Conservation (phyloP, 495 filamentous ascomycete species). For the Penicillium nucicola region DNA sequence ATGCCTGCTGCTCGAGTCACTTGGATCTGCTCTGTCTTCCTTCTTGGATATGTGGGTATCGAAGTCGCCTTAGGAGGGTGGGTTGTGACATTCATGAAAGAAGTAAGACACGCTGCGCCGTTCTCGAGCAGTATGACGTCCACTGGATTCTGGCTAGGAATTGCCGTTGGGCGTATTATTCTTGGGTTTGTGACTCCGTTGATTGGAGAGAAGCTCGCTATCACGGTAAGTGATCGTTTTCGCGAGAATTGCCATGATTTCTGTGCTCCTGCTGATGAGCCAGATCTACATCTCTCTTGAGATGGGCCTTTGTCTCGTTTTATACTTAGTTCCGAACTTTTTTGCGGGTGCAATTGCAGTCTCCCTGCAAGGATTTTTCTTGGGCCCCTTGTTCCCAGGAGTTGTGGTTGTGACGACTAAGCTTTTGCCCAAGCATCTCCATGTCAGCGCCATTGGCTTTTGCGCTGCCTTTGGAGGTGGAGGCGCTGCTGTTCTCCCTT, state of each 20-base stretch:
- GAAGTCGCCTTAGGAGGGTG: constrained; percentile 76
- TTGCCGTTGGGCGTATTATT: constrained; percentile 54
- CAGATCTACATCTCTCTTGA: constrained; percentile 47
- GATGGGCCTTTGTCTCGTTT: constrained; percentile 53
- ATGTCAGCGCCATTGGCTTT: constrained; percentile 77
- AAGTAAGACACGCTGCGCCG: constrained; percentile 44
- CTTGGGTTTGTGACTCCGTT: constrained; percentile 58
- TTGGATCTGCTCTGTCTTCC: constrained; percentile 70
- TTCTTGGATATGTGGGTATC: constrained; percentile 73
- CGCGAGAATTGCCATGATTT: not conserved
- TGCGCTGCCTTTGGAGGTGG: constrained; percentile 75
- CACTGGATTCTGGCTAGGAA: constrained; percentile 62
- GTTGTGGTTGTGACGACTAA: constrained; percentile 74
- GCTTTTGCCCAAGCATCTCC: constrained; percentile 67
- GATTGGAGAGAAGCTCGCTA: constrained; percentile 54
- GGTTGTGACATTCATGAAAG: constrained; percentile 62
- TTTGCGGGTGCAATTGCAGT: constrained; percentile 64
- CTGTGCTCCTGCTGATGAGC: not conserved
- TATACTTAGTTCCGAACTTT: constrained; percentile 66
- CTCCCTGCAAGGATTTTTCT: constrained; percentile 65
- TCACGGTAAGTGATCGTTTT: constrained; percentile 32
- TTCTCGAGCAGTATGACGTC: constrained; percentile 57
- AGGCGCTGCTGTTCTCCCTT: constrained; percentile 75
- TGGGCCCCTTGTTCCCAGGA: constrained; percentile 62
- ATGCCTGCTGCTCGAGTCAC: constrained; percentile 47